Conservation (phyloP, 768 basidiomycete species). For the Naganishia vishniacii region DNA sequence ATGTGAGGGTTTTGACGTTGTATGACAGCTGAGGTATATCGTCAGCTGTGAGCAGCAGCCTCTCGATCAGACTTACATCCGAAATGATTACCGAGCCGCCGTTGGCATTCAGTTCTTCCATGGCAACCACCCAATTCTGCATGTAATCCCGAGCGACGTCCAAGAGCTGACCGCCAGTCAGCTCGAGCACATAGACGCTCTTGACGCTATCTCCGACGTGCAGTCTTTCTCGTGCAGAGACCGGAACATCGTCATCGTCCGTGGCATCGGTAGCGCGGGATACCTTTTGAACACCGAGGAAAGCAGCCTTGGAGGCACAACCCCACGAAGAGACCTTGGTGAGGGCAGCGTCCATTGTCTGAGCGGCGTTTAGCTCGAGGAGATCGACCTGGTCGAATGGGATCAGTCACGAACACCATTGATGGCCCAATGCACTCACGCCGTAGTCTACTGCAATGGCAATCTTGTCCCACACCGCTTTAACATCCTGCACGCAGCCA, state of each 20-base stretch:
- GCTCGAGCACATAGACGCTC: slow-evolving; percentile 40
- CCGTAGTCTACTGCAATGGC: slow-evolving; percentile 41
- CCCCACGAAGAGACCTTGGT: slow-evolving; percentile 31
- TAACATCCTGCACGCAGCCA: slow-evolving; percentile 41
- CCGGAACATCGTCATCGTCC: slow-evolving; percentile 11
- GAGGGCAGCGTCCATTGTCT: not conserved
- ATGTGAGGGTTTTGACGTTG: slow-evolving; percentile 42
- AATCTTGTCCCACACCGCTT: slow-evolving; percentile 40
- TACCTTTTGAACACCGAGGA: slow-evolving; percentile 32
- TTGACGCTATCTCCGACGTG: slow-evolving; percentile 46
- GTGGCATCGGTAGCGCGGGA: not conserved
- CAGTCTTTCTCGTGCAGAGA: slow-evolving; percentile 32
- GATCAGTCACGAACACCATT: not conserved
- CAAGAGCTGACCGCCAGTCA: slow-evolving; percentile 33
- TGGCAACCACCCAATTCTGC: slow-evolving; percentile 39
- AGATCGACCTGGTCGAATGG: not conserved
- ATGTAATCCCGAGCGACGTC: slow-evolving; percentile 43
- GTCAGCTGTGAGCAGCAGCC: not conserved
- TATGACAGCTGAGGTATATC: slow-evolving; percentile 28
- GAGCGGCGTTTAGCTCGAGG: not conserved
- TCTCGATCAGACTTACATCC: slow-evolving; percentile 40
- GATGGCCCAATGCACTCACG: slow-evolving; percentile 30
- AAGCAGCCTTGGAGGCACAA: slow-evolving; percentile 40
- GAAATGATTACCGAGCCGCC: slow-evolving; percentile 41
- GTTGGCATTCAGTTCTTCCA: slow-evolving; percentile 38